phyloP scores from a whole-genome alignment of 306 rosid genomes.

The Sindora glabra region DNA sequence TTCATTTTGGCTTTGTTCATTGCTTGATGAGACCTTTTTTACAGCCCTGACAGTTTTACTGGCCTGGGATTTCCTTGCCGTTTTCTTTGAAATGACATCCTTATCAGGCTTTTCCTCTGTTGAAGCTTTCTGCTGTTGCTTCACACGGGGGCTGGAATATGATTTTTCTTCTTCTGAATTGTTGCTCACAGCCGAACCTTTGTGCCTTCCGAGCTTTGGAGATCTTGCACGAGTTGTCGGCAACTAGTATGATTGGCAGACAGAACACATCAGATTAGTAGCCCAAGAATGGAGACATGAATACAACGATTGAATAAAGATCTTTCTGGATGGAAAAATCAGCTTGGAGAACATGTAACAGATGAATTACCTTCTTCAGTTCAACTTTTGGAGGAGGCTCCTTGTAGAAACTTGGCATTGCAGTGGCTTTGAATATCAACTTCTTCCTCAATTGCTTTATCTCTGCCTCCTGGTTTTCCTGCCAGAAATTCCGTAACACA shows the following conservation, averaged over 20 bases:
- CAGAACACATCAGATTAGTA: neutral
- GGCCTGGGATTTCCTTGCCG: constrained; percentile 38
- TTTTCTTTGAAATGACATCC: constrained; percentile 47
- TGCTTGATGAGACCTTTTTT: constrained; percentile 15
- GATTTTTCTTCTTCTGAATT: constrained; percentile 40
- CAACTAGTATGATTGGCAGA: constrained; percentile 33
- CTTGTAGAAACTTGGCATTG: constrained; percentile 91
- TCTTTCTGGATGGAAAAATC: neutral
- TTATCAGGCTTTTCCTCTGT: constrained; percentile 32
- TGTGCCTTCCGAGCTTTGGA: constrained; percentile 86
- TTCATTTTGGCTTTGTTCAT: constrained; percentile 26
- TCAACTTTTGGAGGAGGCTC: constrained; percentile 89
- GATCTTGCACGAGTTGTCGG: constrained; percentile 90
- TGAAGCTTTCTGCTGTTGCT: constrained; percentile 39
- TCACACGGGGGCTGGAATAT: constrained; percentile 38
- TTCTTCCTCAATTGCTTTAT: constrained; percentile 79
- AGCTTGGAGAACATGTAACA: neutral
- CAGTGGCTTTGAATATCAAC: constrained; percentile 78
- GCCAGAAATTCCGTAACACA: constrained; percentile 9
- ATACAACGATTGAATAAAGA: no score
- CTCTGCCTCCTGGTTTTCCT: constrained; percentile 87
- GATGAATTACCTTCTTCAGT: constrained; percentile 64
- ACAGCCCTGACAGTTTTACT: constrained; percentile 27
- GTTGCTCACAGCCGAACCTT: constrained; percentile 35
- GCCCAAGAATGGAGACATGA: no score